Evolutionary conservation across 495 filamentous ascomycete species (phyloP).

Genomic region (Podospora australis): DNA sequence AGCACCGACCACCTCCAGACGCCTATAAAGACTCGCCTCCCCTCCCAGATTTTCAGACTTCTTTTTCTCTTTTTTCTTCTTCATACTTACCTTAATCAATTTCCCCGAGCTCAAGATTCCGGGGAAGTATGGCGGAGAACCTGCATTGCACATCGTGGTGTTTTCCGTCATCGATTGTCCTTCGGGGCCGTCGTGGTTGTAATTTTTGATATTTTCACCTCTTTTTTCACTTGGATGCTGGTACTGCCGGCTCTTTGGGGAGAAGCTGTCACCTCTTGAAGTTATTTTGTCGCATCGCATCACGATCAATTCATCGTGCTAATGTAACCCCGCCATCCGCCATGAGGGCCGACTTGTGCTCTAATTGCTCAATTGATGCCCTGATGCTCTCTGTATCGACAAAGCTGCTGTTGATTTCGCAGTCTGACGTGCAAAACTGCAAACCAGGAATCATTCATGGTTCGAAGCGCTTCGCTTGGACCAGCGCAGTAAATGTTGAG

Average conservation of each 20-base stretch:
- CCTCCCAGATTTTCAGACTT: conserved; percentile 2
- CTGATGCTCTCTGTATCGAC: too few species aligned
- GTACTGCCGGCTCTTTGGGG: conserved; percentile 16
- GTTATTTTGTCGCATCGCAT: neutral
- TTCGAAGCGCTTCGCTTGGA: too few species aligned
- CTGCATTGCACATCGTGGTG: conserved; percentile 23
- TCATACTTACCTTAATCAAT: conserved; percentile 25
- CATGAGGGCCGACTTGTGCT: too few species aligned
- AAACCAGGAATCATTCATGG: too few species aligned
- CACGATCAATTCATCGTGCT: too few species aligned
- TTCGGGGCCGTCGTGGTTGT: conserved; percentile 21
- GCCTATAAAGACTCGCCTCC: too few species aligned
- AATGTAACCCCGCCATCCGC: too few species aligned
- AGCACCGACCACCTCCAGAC: too few species aligned
- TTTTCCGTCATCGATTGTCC: conserved; percentile 18
- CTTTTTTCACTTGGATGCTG: conserved; percentile 18
- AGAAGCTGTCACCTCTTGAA: neutral
- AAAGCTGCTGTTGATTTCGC: too few species aligned
- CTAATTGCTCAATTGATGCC: too few species aligned
- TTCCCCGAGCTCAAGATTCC: conserved; percentile 15
- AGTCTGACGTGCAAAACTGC: too few species aligned
- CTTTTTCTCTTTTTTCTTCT: conserved; percentile 20
- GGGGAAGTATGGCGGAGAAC: conserved; percentile 15
- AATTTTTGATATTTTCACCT: conserved; percentile 20
- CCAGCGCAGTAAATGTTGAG: too few species aligned